A percentile compares a stretch with the other conserved stretches of the same genome.
Conservation (phyloP, 2,329 filamentous ascomycete genomes). For the Coniochaeta pulveracea region DNA sequence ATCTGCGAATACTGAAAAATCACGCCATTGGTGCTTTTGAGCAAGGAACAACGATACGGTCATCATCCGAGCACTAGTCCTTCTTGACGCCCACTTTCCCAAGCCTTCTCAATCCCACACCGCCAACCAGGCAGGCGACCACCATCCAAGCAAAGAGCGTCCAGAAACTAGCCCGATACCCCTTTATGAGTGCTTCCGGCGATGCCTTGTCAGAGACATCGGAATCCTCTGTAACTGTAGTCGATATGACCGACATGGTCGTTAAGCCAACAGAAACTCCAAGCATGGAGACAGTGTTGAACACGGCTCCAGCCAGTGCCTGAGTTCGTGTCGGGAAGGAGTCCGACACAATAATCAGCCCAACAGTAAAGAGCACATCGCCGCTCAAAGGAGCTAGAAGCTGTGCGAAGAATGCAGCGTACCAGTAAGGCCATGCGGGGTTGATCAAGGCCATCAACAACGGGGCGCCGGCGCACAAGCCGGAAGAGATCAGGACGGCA, state of each 20-base stretch:
- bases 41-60: no score
- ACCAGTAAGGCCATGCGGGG: slow-evolving; percentile 32
- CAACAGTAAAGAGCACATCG: slow-evolving; percentile 43
- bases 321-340: slow-evolving; percentile 45
- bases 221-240: not conserved
- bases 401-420: slow-evolving; percentile 22
- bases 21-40: no score
- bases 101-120: not conserved
- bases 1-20: no score
- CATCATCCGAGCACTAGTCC: no score
- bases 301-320: slow-evolving; percentile 48
- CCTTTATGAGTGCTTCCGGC: not conserved
- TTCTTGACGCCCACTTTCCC: slow-evolving; percentile 3
- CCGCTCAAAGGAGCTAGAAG: slow-evolving; percentile 20
- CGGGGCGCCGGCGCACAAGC: slow-evolving; percentile 26
- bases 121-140: not conserved
- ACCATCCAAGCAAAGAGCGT: slow-evolving; percentile 2
- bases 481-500: slow-evolving; percentile 18
- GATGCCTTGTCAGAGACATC: not conserved
- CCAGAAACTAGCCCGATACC: slow-evolving; percentile 1
- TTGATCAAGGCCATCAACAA: slow-evolving; percentile 34
- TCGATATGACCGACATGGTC: not conserved
- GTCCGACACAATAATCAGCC: slow-evolving; percentile 39
- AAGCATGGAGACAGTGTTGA: slow-evolving; percentile 36
- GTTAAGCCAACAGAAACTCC: slow-evolving; percentile 1